Evolutionary conservation across 176 grass and related monocot genomes (phyloP).

Genomic region (Melocanna baccifera): DNA sequence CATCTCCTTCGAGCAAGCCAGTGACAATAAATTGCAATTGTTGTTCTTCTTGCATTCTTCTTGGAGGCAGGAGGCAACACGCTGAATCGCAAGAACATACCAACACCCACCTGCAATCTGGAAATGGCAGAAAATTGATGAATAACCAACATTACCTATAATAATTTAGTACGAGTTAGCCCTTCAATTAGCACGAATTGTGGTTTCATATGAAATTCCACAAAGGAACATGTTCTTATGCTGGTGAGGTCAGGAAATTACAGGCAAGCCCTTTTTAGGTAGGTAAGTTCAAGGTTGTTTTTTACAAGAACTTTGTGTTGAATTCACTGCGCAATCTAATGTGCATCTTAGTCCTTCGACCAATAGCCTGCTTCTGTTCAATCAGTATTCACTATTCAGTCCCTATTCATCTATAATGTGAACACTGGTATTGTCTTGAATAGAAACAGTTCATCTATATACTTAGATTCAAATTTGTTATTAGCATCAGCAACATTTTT

Average conservation of each 20-base stretch:
- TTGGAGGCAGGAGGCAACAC: conserved; percentile 69
- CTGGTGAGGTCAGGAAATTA: not conserved
- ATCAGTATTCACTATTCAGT: not conserved
- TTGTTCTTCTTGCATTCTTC: conserved; percentile 62
- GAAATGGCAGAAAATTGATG: not conserved
- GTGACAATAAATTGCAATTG: conserved; percentile 59
- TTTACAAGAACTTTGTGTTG: not conserved
- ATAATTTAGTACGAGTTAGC: not conserved
- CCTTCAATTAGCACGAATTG: not conserved
- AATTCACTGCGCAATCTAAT: not conserved
- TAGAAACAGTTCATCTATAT: not conserved
- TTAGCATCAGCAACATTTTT: not conserved
- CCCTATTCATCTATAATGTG: not conserved
- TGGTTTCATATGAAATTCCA: conserved; percentile 2
- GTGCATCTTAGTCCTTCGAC: not conserved
- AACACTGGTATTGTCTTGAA: not conserved
- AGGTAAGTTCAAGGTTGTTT: not conserved
- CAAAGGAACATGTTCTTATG: not conserved
- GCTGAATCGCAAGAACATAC: conserved; percentile 97
- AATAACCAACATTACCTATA: not conserved
- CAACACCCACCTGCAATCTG: conserved; percentile 94
- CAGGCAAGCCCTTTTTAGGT: not conserved
- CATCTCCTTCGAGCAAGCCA: conserved; percentile 59
- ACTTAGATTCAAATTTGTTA: not conserved
- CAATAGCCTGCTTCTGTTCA: not conserved